Conservation (phyloP, 1,139 yeast genomes). For the Kazachstania sp. region DNA sequence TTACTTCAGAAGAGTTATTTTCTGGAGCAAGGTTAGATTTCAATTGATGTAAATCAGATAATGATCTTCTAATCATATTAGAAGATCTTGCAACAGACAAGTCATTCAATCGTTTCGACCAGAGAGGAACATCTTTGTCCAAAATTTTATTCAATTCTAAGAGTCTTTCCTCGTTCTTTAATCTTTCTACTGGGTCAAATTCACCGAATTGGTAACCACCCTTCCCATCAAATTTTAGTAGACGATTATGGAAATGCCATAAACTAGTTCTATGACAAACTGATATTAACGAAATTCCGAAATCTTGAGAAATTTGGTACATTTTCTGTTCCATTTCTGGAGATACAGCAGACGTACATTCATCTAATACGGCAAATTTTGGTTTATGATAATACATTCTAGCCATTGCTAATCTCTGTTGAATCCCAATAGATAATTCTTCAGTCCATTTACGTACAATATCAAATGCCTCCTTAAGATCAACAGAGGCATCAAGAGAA, state of each 20-base stretch:
- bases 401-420: constrained; percentile 90
- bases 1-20: background rate
- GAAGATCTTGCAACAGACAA: constrained; percentile 40
- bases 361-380: constrained; percentile 87
- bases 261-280: constrained; percentile 89
- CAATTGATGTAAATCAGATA: constrained; percentile 20
- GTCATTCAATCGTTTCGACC: constrained; percentile 56
- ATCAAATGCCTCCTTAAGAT: constrained; percentile 50
- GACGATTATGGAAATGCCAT: constrained; percentile 84
- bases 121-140: constrained; percentile 53
- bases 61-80: constrained; percentile 25
- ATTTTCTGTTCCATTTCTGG: constrained; percentile 86
- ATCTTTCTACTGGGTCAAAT: constrained; percentile 59
- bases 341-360: constrained; percentile 90
- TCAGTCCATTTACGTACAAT: constrained; percentile 77
- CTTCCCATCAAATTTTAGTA: constrained; percentile 78
- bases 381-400: constrained; percentile 86
- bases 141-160: constrained; percentile 53
- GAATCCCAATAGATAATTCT: constrained; percentile 83
- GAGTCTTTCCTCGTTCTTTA: constrained; percentile 65
- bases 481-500: constrained; percentile 5
- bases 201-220: constrained; percentile 66
- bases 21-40: background rate
- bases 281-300: constrained; percentile 76
- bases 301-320: constrained; percentile 73